Conservation (phyloP, 768 basidiomycete genomes). For the Sarcodon aspratus region DNA sequence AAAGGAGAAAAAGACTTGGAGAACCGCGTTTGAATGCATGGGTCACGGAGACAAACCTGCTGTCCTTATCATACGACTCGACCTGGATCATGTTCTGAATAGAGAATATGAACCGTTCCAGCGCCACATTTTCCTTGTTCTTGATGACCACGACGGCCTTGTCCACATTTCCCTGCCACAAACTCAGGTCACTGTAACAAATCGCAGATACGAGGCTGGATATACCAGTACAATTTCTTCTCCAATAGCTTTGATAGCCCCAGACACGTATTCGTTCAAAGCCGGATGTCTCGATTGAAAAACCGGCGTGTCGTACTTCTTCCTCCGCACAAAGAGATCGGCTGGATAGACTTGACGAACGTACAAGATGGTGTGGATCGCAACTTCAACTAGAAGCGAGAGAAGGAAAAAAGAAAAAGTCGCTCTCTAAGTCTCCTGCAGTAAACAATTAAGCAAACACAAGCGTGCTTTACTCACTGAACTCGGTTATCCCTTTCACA, state of each 20-base stretch:
- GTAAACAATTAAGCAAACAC: too few species aligned
- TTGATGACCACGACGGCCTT: conserved; percentile 82
- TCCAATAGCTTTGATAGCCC: conserved; percentile 66
- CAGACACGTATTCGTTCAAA: conserved; percentile 83
- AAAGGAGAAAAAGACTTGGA: not conserved
- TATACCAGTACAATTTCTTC: conserved; percentile 63
- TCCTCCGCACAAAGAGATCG: conserved; percentile 76
- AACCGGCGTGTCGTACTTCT: conserved; percentile 85
- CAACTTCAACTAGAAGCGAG: conserved; percentile 70
- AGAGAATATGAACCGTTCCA: conserved; percentile 89
- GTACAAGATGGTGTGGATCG: conserved; percentile 86
- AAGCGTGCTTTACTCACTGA: conserved; percentile 36
- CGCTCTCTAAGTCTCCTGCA: too few species aligned
- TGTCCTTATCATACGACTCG: conserved; percentile 59
- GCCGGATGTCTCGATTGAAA: conserved; percentile 90
- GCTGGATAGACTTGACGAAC: conserved; percentile 85
- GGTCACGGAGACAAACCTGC: conserved; percentile 31
- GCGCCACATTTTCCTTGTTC: conserved; percentile 60
- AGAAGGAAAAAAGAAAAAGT: not conserved
- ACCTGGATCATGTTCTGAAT: conserved; percentile 73
- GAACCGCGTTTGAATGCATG: not conserved
- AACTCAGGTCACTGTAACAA: not conserved
- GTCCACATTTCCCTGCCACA: conserved; percentile 57
- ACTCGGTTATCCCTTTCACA: conserved; percentile 55
- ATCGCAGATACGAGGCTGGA: not conserved